phyloP scores from a whole-genome alignment of 768 basidiomycete genomes.

The Phylloporus rhodoxanthus region DNA sequence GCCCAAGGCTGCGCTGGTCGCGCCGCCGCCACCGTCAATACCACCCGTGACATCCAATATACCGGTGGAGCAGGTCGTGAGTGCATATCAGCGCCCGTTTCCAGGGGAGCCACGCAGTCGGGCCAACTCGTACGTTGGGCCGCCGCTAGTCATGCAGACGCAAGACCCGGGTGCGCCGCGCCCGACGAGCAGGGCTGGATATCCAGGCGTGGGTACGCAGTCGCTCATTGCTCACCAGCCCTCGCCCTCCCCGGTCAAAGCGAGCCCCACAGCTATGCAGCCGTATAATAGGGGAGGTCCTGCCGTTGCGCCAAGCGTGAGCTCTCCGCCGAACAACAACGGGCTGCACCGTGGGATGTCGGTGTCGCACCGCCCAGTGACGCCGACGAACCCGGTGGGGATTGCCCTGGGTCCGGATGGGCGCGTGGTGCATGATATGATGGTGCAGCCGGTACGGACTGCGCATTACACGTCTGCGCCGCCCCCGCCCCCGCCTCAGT shows the following conservation, averaged over 20 bases:
- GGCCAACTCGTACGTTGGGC: constrained; percentile 41
- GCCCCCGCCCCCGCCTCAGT: constrained; percentile 7
- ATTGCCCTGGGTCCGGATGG: constrained; percentile 79
- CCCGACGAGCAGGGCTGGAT: constrained; percentile 59
- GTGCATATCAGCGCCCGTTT: constrained; percentile 76
- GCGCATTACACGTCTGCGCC: constrained; percentile 11
- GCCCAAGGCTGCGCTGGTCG: constrained; percentile 73
- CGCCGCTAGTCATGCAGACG: constrained; percentile 24
- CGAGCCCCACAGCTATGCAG: constrained; percentile 17
- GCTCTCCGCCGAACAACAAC: constrained; percentile 1
- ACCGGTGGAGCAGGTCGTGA: constrained; percentile 68
- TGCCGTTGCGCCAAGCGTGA: background rate
- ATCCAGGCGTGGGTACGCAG: constrained; percentile 78
- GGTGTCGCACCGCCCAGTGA: constrained; percentile 43
- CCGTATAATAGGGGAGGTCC: constrained; percentile 12
- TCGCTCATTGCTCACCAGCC: constrained; percentile 48
- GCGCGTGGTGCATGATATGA: constrained; percentile 72
- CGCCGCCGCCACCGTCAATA: constrained; percentile 42
- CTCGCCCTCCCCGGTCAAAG: constrained; percentile 50
- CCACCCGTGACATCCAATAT: constrained; percentile 40
- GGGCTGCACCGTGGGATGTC: constrained; percentile 14
- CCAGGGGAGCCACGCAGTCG: constrained; percentile 74
- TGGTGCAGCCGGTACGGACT: constrained; percentile 38
- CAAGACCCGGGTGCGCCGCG: constrained; percentile 38
- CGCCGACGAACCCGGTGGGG: constrained; percentile 75